Evolutionary conservation across 805 yeast genomes (phyloP).

Genomic region (Spathaspora arborariae): DNA sequence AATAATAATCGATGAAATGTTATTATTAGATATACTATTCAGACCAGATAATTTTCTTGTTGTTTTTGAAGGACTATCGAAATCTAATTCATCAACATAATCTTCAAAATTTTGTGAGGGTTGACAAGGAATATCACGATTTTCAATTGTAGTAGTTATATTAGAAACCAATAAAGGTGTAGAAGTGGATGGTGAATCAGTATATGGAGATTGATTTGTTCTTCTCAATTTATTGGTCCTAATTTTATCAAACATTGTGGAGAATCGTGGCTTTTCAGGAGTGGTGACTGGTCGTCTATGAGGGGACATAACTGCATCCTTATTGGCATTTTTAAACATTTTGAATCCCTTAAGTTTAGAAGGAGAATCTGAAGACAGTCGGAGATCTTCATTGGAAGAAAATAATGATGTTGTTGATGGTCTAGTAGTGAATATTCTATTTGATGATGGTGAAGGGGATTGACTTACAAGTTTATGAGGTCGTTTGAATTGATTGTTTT

Average conservation of each 20-base stretch:
- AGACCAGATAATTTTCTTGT: constrained; percentile 20
- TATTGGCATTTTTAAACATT: constrained; percentile 32
- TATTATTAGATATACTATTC: constrained; percentile 7
- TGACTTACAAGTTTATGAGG: constrained; percentile 43
- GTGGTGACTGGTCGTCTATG: constrained; percentile 16
- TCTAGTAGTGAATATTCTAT: constrained; percentile 9
- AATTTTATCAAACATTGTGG: constrained; percentile 8
- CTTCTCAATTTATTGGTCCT: constrained; percentile 13
- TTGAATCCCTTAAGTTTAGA: constrained; percentile 29
- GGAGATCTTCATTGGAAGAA: background rate
- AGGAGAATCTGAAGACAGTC: constrained; percentile 19
- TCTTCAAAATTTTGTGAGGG: constrained; percentile 10
- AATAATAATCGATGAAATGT: constrained; percentile 15
- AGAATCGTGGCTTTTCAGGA: constrained; percentile 9
- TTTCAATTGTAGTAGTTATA: background rate
- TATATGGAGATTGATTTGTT: constrained; percentile 6
- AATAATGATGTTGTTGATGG: background rate
- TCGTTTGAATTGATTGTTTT: constrained; percentile 34
- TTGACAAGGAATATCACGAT: background rate
- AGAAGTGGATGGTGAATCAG: constrained; percentile 10
- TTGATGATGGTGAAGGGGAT: constrained; percentile 37
- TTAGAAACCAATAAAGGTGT: constrained; percentile 1
- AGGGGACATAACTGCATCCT: constrained; percentile 33
- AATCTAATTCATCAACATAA: constrained; percentile 23
- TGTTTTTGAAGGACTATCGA: constrained; percentile 29